Conservation (phyloP, 495 filamentous ascomycete species). For the Niebla homalea region DNA sequence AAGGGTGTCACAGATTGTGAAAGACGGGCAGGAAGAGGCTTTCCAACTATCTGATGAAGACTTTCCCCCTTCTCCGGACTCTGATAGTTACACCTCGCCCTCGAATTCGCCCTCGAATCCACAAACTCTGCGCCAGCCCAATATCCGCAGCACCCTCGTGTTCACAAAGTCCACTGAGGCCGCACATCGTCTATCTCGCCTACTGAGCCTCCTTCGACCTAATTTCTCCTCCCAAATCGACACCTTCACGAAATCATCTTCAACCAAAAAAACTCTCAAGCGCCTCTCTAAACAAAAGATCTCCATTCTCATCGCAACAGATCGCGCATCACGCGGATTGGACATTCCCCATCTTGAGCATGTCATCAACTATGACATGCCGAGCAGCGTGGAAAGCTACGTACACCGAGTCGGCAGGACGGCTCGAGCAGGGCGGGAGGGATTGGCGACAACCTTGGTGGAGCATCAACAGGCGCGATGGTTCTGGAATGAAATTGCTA, state of each 20-base stretch:
- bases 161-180: slow-evolving; percentile 84
- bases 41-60: slow-evolving; percentile 7
- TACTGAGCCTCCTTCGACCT: slow-evolving; percentile 58
- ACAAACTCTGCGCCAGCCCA: slow-evolving; percentile 14
- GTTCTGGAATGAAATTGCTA: slow-evolving; percentile 72
- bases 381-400: slow-evolving; percentile 64
- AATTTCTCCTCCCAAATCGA: slow-evolving; percentile 41
- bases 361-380: slow-evolving; percentile 91
- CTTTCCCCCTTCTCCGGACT: slow-evolving; percentile 14
- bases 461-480: slow-evolving; percentile 65
- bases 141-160: slow-evolving; percentile 37
- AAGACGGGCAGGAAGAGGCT: slow-evolving; percentile 8
- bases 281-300: slow-evolving; percentile 50
- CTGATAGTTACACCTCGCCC: slow-evolving; percentile 18
- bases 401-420: slow-evolving; percentile 90
- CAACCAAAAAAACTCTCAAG: slow-evolving; percentile 49
- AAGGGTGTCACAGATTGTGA: slow-evolving; percentile 17
- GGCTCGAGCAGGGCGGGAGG: slow-evolving; percentile 64
- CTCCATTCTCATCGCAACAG: slow-evolving; percentile 73
- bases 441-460: slow-evolving; percentile 72
- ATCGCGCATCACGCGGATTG: slow-evolving; percentile 85
- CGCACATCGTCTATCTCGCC: slow-evolving; percentile 62
- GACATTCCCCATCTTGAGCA: slow-evolving; percentile 67
- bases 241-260: slow-evolving; percentile 62
- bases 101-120: not conserved